Conservation (phyloP, 2,329 filamentous ascomycete species). For the Aspergillus hiratsukae region DNA sequence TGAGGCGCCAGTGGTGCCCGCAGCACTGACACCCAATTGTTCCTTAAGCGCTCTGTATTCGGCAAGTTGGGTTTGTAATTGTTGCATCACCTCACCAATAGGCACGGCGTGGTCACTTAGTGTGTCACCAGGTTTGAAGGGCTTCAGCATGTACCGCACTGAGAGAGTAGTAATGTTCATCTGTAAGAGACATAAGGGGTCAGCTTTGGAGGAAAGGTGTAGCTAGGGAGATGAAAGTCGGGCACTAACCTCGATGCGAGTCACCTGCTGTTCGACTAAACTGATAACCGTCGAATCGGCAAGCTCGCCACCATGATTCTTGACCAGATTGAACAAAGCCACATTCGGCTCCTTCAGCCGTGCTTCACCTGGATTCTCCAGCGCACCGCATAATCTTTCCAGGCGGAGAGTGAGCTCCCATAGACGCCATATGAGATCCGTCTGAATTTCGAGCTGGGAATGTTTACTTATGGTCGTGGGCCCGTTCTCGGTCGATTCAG, state of each 20-base stretch:
- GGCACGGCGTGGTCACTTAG: conserved; percentile 72
- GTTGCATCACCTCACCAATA: conserved; percentile 61
- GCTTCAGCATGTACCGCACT: conserved; percentile 72
- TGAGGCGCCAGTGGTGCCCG: conserved; percentile 18
- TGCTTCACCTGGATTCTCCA: conserved; percentile 65
- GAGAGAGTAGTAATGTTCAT: conserved; percentile 75
- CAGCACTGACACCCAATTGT: conserved; percentile 29
- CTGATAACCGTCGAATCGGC: conserved; percentile 83
- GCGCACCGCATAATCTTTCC: conserved; percentile 84
- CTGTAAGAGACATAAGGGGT: conserved; percentile 42
- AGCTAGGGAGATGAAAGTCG: not conserved
- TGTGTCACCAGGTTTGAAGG: conserved; percentile 57
- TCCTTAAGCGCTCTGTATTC: conserved; percentile 40
- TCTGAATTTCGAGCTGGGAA: conserved; percentile 70
- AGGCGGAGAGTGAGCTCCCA: conserved; percentile 86
- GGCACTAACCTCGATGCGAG: conserved; percentile 81
- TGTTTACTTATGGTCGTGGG: conserved; percentile 58
- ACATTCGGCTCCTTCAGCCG: conserved; percentile 75
- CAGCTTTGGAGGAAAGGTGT: not conserved
- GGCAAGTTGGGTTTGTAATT: conserved; percentile 38
- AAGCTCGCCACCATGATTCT: conserved; percentile 71
- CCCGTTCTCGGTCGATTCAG: conserved; percentile 41
- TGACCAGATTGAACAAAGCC: conserved; percentile 71
- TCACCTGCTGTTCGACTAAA: conserved; percentile 92
- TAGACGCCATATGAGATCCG: conserved; percentile 79